Evolutionary conservation across 2,329 filamentous ascomycete genomes (phyloP), one percentile per base, ranked within the genome.

Genomic region (Xylaria hypoxylon): DNA sequence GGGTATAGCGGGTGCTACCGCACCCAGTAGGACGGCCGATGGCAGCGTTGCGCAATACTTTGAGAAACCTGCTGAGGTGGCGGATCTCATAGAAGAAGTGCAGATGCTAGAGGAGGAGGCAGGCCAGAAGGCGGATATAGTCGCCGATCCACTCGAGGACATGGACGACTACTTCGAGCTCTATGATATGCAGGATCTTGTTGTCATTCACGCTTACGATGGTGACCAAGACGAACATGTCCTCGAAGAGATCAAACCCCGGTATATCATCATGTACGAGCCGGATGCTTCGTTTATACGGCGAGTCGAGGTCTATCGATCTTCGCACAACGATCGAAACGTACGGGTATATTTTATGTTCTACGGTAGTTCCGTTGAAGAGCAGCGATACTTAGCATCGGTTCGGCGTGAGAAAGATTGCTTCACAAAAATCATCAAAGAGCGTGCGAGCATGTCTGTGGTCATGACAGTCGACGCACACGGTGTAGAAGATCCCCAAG

Each of bases 231-330:
- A 99, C 77, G 96, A 98, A 77, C 93, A 97, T 77, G 86, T 98
- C n/a, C 86, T 99, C 1, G 95, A 99, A 77, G 96, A 99, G 79
- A 86, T 96, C 64, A 94, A 92, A 75, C 96, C 96, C 38, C 90
- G 92, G 67, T 97, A 97, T 79, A 93, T 99, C 65, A 92, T 99
- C 81, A 98, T 99, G 96, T 99, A 97, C 79, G 96, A 98, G 77
- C 95, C 96, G 0, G 94, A 98, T 71, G 89, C 95, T 2, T 90
- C 95, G 2, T 99, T 99, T 78, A 97, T 98, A 74, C 89, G 96
- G 15, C 87, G 95, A 42, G 91, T 99, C 22, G 96, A 99, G 77
- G 94, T 98, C 1, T 99, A 98, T 80, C 90, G 96, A 44, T 97
- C 94, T 59, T 97, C 94, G 10, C 96, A 99, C 80, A 92, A 90